Evolutionary conservation across 208 protist genomes (phyloP).

Genomic region (Leishmania amazonensis): DNA sequence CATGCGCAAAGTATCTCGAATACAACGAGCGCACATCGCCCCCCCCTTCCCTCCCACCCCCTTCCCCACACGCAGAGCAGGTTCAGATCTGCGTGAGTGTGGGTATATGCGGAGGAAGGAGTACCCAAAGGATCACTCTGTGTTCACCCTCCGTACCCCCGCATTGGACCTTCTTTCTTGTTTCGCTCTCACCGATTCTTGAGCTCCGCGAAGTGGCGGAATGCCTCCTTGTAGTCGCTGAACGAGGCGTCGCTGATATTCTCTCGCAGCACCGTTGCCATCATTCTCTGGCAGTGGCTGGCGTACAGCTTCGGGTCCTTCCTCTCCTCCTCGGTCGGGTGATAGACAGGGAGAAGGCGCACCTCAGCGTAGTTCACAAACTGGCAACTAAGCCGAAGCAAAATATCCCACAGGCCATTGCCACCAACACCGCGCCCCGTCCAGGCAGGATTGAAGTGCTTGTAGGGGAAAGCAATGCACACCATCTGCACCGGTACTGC

Average conservation of each 20-base stretch:
- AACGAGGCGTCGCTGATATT: slow-evolving; percentile 70
- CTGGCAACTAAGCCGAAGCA: slow-evolving; percentile 79
- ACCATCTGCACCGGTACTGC: slow-evolving; percentile 90
- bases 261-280: slow-evolving; percentile 67
- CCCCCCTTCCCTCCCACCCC: too few species aligned
- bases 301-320: slow-evolving; percentile 75
- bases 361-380: slow-evolving; percentile 86
- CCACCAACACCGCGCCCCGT: slow-evolving; percentile 71
- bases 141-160: background rate
- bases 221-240: slow-evolving; percentile 57
- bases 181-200: slow-evolving; percentile 15
- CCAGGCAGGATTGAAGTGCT: slow-evolving; percentile 90
- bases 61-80: background rate
- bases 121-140: background rate
- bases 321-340: slow-evolving; percentile 83
- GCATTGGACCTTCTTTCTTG: background rate
- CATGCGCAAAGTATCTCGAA: background rate
- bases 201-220: slow-evolving; percentile 16
- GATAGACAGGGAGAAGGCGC: slow-evolving; percentile 83
- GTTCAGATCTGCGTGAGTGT: background rate
- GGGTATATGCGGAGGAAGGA: background rate
- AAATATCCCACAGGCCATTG: slow-evolving; percentile 62
- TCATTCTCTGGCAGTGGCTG: slow-evolving; percentile 83
- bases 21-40: background rate
- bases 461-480: slow-evolving; percentile 82